These are phyloP conservation scores for Piper betle DNA, from an alignment of 164 flowering plant genomes.

Conservation along the genomic window DNA sequence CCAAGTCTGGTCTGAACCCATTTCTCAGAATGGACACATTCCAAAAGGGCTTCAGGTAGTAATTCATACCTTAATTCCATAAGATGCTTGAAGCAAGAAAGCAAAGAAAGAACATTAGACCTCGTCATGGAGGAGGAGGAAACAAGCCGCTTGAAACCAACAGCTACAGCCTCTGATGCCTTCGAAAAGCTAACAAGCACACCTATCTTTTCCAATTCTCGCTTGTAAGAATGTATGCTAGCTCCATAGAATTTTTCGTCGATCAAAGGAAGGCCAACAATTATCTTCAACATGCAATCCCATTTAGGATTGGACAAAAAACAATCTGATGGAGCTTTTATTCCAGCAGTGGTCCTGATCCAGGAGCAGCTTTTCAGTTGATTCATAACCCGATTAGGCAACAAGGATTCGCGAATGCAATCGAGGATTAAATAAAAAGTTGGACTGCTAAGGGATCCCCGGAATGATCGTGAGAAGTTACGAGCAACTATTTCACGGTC, in stretches of 20 bases:
- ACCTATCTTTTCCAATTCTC: conserved; percentile 26
- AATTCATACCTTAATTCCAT: conserved; percentile 5
- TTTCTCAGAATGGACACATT: conserved; percentile 21
- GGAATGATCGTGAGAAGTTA: conserved; percentile 15
- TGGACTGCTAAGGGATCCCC: conserved; percentile 14
- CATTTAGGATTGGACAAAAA: conserved; percentile 33
- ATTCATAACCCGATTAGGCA: conserved; percentile 10
- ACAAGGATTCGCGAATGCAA: conserved; percentile 16
- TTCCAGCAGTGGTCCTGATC: conserved; percentile 35
- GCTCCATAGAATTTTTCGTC: conserved; percentile 29
- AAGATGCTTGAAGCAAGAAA: conserved; percentile 30
- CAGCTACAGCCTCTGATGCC: conserved; percentile 30
- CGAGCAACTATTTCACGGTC: conserved; percentile 20
- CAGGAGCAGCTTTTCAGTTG: conserved; percentile 18
- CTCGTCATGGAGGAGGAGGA: conserved; percentile 15
- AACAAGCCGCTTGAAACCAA: conserved; percentile 21
- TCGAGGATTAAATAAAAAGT: conserved; percentile 25
- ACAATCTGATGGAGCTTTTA: conserved; percentile 30
- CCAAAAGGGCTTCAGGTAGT: conserved; percentile 18
- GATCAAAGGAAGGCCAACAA: conserved; percentile 27
- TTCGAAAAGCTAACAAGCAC: conserved; percentile 36
- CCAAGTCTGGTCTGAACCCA: conserved; percentile 57
- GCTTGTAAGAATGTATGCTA: conserved; percentile 12
- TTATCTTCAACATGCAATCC: conserved; percentile 40
- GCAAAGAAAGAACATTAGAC: conserved; percentile 25